phyloP scores from a whole-genome alignment of 352 stramenopile species.

The Saprolegnia diclina region DNA sequence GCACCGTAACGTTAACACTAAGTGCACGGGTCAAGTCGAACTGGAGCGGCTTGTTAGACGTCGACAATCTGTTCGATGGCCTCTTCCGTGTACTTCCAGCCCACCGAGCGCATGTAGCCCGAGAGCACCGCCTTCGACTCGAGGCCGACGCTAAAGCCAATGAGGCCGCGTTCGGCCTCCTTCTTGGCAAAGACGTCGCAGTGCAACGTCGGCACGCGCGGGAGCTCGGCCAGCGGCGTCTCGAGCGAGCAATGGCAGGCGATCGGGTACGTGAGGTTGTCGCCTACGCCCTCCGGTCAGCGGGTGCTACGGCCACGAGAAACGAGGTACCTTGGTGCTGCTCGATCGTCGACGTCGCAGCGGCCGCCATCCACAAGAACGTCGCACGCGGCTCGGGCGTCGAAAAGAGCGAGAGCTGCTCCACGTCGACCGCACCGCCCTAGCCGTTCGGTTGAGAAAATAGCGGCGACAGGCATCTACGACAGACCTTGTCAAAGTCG shows the following conservation, averaged over 20 bases:
- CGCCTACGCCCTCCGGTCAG: not conserved
- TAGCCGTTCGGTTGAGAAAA: not conserved
- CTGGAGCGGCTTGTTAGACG: not conserved
- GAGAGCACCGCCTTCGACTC: not conserved
- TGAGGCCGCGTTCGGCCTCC: constrained; percentile 4
- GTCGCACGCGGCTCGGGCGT: not conserved
- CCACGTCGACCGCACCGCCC: constrained; percentile 23
- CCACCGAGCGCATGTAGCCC: constrained; percentile 24
- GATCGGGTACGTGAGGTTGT: constrained; percentile 14
- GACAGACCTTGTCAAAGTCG: constrained; percentile 16
- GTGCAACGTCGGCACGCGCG: not conserved
- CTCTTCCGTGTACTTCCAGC: constrained; percentile 22
- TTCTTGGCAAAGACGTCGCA: constrained; percentile 20
- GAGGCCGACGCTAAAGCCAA: constrained; percentile 14
- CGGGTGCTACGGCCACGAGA: not conserved
- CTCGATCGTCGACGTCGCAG: constrained; percentile 13
- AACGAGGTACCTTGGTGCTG: not conserved
- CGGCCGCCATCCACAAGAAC: constrained; percentile 16
- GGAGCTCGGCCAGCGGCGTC: not conserved
- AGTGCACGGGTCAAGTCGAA: not conserved
- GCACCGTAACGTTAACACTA: not conserved
- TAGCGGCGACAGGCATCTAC: not conserved
- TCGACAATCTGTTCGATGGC: constrained; percentile 6
- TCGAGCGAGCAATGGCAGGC: constrained; percentile 9
- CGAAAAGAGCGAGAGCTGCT: not conserved